Evolutionary conservation across 2,329 filamentous ascomycete genomes (phyloP), one percentile per base, ranked within the genome.

Genomic region (Plectosphaerella plurivora): DNA sequence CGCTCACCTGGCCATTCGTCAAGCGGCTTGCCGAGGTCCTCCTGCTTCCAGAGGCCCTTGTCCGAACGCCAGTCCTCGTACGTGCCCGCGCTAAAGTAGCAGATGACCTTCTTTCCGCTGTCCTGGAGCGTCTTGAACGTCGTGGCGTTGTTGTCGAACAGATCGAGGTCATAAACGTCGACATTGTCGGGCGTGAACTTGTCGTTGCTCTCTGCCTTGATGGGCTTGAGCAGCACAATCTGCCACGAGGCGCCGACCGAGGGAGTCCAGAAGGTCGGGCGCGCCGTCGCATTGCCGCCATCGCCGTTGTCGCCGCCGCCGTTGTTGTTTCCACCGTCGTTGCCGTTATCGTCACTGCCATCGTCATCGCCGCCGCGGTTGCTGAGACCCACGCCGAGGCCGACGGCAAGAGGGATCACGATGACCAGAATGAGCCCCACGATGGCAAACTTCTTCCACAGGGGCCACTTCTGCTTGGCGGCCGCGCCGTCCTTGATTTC

Each of bases 81-180:
- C 8, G 81, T 85, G 1, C 87, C 87, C 0, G 84, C 86, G 49
- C 82, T 86, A 70, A 90, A 90, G 68, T 91, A 91, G 72, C 87
- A 91, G 53, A 90, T 84, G 51, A 89, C 80, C 55, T 79, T 83
- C 61, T 80, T 80, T 9, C 76, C 78, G 6, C 70, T 65, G 49
- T 78, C 81, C 52, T 77, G 71, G 64, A 86, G 83, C 12, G 84
- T 71, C 54, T 82, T 74, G 53, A 87, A 63, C 2, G 65, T 65
- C 14, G 57, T 49, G 2, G 52, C 56, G 24, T 61, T 50, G 59
- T 72, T 83, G 63, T 87, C 83, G 64, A 79, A 87, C 45, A 87
- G 67, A 12, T 77, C 72, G 1, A 84, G 50, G 55, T 72, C 69
- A 53, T 63, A 71, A 42, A 87, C 70, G 5, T 73, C 68, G 1